Evolutionary conservation across 2,329 filamentous ascomycete genomes (phyloP).

Genomic region (Fusarium burgessii): DNA sequence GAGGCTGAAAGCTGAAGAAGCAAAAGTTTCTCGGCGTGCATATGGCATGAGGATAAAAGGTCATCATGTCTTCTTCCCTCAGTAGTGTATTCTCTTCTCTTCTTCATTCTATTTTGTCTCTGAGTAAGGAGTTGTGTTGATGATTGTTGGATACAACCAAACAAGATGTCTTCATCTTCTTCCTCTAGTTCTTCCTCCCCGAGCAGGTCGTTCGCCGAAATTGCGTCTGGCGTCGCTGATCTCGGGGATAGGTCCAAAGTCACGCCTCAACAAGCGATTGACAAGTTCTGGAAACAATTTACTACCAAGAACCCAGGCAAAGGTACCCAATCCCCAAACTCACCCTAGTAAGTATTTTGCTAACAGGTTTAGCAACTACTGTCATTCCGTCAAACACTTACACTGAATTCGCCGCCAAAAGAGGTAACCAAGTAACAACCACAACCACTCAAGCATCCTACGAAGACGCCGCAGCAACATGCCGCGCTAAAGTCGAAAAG

Average conservation of each 20-base stretch:
- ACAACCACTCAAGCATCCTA: constrained; percentile 75
- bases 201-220: constrained; percentile 1
- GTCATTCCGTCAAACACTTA: constrained; percentile 77
- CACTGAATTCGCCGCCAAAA: constrained; percentile 69
- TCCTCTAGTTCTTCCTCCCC: constrained; percentile 27
- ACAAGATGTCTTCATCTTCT: constrained; percentile 22
- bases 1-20: constrained; percentile 9
- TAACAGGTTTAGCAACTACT: constrained; percentile 65
- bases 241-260: constrained; percentile 54
- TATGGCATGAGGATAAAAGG: constrained; percentile 20
- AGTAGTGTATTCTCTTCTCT: background rate
- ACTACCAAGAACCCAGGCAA: constrained; percentile 78
- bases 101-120: background rate
- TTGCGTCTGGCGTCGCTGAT: constrained; percentile 5
- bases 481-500: constrained; percentile 72
- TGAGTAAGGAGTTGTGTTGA: accelerated
- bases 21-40: background rate
- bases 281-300: constrained; percentile 80
- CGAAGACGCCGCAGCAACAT: constrained; percentile 77
- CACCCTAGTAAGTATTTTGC: accelerated
- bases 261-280: constrained; percentile 74
- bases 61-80: background rate
- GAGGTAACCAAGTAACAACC: constrained; percentile 65
- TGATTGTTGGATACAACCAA: background rate
- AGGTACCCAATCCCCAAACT: constrained; percentile 53